Evolutionary conservation across 2,329 filamentous ascomycete species (phyloP).

Genomic region (Cytospora chrysosperma): DNA sequence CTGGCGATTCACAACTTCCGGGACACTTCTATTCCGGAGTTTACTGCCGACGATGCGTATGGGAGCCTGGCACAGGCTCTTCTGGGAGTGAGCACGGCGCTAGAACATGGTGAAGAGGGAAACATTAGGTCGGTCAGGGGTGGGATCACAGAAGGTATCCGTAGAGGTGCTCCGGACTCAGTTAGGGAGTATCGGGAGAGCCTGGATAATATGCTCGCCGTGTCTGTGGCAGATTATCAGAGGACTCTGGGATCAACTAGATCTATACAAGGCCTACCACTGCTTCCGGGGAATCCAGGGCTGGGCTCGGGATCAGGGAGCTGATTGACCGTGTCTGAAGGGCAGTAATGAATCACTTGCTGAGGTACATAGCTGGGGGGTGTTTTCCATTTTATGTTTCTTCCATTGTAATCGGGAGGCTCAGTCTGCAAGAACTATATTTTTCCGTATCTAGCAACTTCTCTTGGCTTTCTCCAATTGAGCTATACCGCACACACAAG

Average conservation of each 20-base stretch:
- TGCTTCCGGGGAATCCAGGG: neutral
- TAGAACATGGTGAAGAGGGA: neutral
- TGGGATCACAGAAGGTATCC: neutral
- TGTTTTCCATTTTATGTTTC: no score
- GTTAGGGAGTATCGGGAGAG: neutral
- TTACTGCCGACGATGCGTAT: neutral
- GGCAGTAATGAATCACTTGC: neutral
- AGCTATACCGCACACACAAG: no score
- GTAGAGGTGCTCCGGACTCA: neutral
- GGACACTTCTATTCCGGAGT: neutral
- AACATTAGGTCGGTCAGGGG: neutral
- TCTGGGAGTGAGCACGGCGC: neutral
- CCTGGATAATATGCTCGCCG: neutral
- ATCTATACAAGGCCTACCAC: neutral
- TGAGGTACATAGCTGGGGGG: no score
- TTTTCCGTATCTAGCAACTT: no score
- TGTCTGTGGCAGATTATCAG: neutral
- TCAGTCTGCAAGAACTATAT: no score
- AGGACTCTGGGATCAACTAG: neutral
- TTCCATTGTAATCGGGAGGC: no score
- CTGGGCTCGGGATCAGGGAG: neutral
- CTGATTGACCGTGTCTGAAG: neutral
- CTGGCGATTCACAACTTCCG: neutral
- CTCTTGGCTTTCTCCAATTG: no score
- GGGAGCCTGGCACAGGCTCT: neutral